Evolutionary conservation across 1,284 basidiomycete genomes (phyloP).

Genomic region (Rhodotorula sp.): DNA sequence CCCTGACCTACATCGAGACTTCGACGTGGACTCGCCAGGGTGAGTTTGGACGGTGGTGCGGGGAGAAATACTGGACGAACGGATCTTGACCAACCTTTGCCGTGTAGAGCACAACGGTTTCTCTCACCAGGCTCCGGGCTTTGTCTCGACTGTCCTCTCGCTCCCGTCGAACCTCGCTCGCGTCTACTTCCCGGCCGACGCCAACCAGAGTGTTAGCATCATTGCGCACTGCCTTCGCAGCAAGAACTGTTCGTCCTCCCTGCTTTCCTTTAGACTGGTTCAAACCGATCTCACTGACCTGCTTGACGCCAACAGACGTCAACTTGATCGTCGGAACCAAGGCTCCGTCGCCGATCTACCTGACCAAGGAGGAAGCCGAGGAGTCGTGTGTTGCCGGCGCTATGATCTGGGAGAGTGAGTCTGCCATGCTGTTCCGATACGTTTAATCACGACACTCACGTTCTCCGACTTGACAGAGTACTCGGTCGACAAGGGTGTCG

Average conservation of each 20-base stretch:
- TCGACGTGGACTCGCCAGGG: slow-evolving; percentile 1
- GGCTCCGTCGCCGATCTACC: slow-evolving; percentile 46
- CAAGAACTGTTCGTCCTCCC: slow-evolving; percentile 58
- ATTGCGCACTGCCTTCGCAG: slow-evolving; percentile 76
- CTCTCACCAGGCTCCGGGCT: slow-evolving; percentile 63
- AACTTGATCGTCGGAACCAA: slow-evolving; percentile 85
- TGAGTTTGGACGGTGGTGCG: not conserved
- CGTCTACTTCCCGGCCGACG: slow-evolving; percentile 86
- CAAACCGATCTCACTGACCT: not conserved
- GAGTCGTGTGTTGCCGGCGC: slow-evolving; percentile 49
- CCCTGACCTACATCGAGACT: slow-evolving; percentile 70
- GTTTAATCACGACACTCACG: not conserved
- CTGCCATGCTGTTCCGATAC: not conserved
- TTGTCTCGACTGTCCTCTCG: slow-evolving; percentile 76
- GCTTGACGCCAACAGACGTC: slow-evolving; percentile 51
- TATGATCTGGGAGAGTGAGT: slow-evolving; percentile 50
- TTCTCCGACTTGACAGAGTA: slow-evolving; percentile 37
- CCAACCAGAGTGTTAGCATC: slow-evolving; percentile 72
- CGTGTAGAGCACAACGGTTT: slow-evolving; percentile 55
- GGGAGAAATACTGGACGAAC: too few relatives aligned
- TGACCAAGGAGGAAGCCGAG: slow-evolving; percentile 51
- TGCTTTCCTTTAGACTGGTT: not conserved
- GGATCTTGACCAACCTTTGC: not conserved
- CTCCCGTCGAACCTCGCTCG: slow-evolving; percentile 70
- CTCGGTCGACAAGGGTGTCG: slow-evolving; percentile 53